A percentile compares a stretch with the other conserved stretches of the same genome.
phyloP scores from a whole-genome alignment of 441 rosid species.

The Populus hybrid region DNA sequence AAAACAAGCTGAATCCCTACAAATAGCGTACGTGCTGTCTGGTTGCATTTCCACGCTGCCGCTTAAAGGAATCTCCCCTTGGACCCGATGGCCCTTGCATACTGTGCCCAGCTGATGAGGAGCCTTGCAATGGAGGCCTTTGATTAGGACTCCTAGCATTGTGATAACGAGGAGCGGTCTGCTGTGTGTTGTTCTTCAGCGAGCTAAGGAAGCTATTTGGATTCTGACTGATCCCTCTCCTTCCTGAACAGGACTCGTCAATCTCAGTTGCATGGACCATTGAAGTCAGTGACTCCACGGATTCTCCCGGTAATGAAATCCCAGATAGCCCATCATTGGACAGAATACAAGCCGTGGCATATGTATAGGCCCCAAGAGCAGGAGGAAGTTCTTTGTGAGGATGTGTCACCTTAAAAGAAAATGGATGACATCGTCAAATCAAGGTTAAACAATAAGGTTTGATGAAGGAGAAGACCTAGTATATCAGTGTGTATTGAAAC shows the following conservation, averaged over 20 bases:
- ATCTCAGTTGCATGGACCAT: constrained; percentile 48
- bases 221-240: constrained; percentile 18
- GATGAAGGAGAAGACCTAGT: background rate
- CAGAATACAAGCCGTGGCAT: constrained; percentile 54
- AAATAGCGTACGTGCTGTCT: background rate
- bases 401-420: constrained; percentile 58
- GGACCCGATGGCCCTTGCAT: constrained; percentile 15
- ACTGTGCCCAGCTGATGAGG: constrained; percentile 20
- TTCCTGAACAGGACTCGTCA: constrained; percentile 23
- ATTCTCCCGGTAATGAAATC: constrained; percentile 34
- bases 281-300: constrained; percentile 40
- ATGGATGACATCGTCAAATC: constrained; percentile 8
- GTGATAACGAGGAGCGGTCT: constrained; percentile 5
- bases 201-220: constrained; percentile 40
- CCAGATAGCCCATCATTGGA: constrained; percentile 62
- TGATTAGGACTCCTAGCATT: constrained; percentile 19
- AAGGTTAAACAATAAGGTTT: constrained; percentile 7
- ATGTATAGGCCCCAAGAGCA: constrained; percentile 58
- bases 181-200: constrained; percentile 20
- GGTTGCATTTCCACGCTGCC: constrained; percentile 30
- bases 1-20: background rate
- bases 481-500: background rate
- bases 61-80: constrained; percentile 32
- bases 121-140: constrained; percentile 18
- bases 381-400: constrained; percentile 64